Evolutionary conservation across 179 eudicot genomes (phyloP).

Genomic region (Drosera spatulata): DNA sequence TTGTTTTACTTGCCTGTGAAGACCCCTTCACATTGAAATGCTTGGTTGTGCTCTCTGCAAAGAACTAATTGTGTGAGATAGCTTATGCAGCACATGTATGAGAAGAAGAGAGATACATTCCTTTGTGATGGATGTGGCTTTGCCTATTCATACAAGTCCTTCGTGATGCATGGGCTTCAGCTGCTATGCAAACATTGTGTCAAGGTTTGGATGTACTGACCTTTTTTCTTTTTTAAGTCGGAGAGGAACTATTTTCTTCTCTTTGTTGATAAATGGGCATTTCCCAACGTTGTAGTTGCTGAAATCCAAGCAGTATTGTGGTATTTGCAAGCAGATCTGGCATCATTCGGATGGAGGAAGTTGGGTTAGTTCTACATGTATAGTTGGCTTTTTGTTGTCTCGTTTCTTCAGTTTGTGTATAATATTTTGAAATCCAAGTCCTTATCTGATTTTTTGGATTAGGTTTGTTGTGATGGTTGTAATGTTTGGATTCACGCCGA

Average conservation of each 20-base stretch:
- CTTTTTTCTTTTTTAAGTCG: background rate
- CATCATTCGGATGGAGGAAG: constrained; percentile 63
- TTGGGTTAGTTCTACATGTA: constrained; percentile 23
- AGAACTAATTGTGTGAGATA: background rate
- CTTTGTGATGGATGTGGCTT: constrained; percentile 73
- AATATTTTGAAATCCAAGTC: background rate
- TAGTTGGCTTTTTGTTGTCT: background rate
- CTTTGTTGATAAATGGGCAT: constrained; percentile 4
- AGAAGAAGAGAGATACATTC: constrained; percentile 41
- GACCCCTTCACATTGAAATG: constrained; percentile 3
- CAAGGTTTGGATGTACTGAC: constrained; percentile 34
- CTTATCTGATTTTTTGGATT: constrained; percentile 6
- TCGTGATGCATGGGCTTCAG: constrained; percentile 24
- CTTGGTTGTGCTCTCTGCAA: constrained; percentile 2
- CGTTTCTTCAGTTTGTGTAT: background rate
- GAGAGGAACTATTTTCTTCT: background rate
- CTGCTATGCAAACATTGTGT: constrained; percentile 67
- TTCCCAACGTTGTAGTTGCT: constrained; percentile 27
- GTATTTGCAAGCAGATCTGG: constrained; percentile 64
- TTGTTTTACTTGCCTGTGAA: background rate
- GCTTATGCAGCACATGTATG: constrained; percentile 31
- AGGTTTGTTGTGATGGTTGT: constrained; percentile 97
- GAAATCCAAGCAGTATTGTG: constrained; percentile 61
- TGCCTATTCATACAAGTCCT: constrained; percentile 42
- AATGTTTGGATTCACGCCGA: constrained; percentile 82